These are phyloP conservation scores for Metschnikowia gruessii DNA, from an alignment of 805 yeast species.

Conservation along the genomic window DNA sequence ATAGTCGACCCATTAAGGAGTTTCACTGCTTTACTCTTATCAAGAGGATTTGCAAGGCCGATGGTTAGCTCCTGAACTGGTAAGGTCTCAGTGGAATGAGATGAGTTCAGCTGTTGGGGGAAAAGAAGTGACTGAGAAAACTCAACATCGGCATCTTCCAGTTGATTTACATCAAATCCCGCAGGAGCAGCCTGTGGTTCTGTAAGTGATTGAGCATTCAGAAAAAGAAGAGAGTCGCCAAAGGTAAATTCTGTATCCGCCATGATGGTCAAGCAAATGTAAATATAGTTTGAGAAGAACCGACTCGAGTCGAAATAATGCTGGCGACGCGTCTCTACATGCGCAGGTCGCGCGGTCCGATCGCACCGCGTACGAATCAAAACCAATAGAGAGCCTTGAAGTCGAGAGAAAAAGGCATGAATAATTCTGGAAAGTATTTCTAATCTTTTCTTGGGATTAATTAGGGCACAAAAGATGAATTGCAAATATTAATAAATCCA, in stretches of 20 bases:
- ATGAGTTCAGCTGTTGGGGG: neutral
- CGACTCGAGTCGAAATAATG: neutral
- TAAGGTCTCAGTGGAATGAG: neutral
- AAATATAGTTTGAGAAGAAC: neutral
- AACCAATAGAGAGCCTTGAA: neutral
- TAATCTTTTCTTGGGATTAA: too few species aligned
- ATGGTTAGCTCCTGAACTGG: neutral
- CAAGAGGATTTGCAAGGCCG: neutral
- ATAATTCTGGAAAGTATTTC: too few species aligned
- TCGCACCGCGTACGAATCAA: neutral
- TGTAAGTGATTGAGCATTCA: neutral
- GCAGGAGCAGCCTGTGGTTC: neutral
- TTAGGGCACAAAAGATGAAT: too few species aligned
- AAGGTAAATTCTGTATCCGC: conserved; percentile 16
- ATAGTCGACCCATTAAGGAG: conserved; percentile 16
- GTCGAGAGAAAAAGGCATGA: too few species aligned
- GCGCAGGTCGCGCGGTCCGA: neutral
- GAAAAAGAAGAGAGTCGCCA: conserved; percentile 15
- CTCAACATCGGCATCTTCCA: neutral
- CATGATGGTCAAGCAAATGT: conserved; percentile 6
- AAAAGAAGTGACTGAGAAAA: conserved; percentile 8
- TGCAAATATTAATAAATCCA: too few species aligned
- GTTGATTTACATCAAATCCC: neutral
- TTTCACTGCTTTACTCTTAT: conserved; percentile 9
- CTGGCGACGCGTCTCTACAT: neutral